A percentile compares a stretch with the other conserved stretches of the same genome.
These are phyloP conservation scores for Primulina eburnea DNA, from an alignment of 257 asterid genomes.

Conservation along the genomic window DNA sequence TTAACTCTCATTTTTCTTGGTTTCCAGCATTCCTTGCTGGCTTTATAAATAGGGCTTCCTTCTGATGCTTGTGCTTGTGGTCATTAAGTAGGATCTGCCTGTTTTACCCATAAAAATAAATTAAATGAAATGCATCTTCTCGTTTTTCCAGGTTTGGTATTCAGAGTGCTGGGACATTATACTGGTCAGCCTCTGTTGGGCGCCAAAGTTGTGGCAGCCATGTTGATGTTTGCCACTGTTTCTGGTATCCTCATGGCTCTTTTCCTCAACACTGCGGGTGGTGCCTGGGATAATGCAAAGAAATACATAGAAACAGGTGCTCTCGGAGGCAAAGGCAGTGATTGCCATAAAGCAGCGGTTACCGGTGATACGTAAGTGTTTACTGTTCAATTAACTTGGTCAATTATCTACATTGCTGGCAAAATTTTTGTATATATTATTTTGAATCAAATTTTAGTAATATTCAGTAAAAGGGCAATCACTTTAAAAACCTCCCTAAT, in stretches of 20 bases:
- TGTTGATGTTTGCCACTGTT: slow-evolving; percentile 98
- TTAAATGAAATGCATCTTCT: not conserved
- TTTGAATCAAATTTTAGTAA: not conserved
- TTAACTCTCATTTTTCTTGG: not conserved
- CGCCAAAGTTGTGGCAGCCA: slow-evolving; percentile 93
- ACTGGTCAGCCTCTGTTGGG: slow-evolving; percentile 96
- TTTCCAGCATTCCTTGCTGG: not conserved
- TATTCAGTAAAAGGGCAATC: not conserved
- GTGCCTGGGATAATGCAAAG: slow-evolving; percentile 99
- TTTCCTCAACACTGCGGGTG: slow-evolving; percentile 95
- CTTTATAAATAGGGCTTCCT: slow-evolving; percentile 16
- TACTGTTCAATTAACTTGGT: not conserved
- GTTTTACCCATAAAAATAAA: slow-evolving; percentile 9
- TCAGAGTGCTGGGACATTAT: slow-evolving; percentile 84
- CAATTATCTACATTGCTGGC: not conserved
- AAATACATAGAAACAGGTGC: slow-evolving; percentile 97
- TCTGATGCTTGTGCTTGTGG: not conserved
- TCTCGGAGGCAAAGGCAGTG: slow-evolving; percentile 99
- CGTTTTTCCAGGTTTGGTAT: slow-evolving; percentile 55
- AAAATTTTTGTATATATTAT: too few relatives aligned
- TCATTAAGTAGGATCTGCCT: not conserved
- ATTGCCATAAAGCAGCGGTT: slow-evolving; percentile 89
- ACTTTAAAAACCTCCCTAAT: not conserved
- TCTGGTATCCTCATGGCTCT: slow-evolving; percentile 99
- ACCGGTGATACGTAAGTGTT: slow-evolving; percentile 97